These are phyloP conservation scores for Neurospora sublineolata DNA, from an alignment of 495 filamentous ascomycete species.

Conservation along the genomic window DNA sequence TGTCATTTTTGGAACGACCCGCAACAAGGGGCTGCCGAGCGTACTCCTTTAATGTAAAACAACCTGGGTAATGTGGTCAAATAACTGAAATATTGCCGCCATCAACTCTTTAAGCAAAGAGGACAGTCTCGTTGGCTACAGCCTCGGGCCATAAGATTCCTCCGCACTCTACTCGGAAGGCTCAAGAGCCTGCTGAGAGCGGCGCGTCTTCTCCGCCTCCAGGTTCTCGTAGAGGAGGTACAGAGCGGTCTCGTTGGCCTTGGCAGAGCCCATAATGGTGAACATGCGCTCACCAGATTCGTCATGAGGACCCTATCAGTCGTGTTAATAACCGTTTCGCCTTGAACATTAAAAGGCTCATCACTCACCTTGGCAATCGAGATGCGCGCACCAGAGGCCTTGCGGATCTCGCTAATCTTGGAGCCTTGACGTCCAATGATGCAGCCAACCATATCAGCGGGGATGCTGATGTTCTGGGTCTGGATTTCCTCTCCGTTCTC, in stretches of 20 bases:
- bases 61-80: not conserved
- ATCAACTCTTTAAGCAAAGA: constrained; percentile 4
- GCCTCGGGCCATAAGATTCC: constrained; percentile 11
- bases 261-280: constrained; percentile 89
- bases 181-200: constrained; percentile 50
- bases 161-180: constrained; percentile 52
- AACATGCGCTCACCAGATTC: constrained; percentile 99
- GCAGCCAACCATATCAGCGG: constrained; percentile 98
- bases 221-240: constrained; percentile 98
- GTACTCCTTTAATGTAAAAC: not conserved
- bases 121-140: constrained; percentile 16
- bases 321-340: not conserved
- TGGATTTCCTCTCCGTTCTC: constrained; percentile 97
- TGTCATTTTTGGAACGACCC: constrained; percentile 44
- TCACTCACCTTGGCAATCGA: constrained; percentile 76
- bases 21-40: constrained; percentile 29
- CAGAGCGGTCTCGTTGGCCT: constrained; percentile 86
- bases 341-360: not conserved
- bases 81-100: not conserved
- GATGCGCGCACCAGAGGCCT: constrained; percentile 90
- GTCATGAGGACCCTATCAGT: constrained; percentile 65
- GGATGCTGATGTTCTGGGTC: constrained; percentile 98
- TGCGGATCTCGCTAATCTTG: constrained; percentile 97
- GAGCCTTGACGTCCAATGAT: constrained; percentile 89
- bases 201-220: constrained; percentile 95